Percentiles rank a stretch among this genome's conserved stretches.
Conservation (phyloP, 2,329 filamentous ascomycete species). For the Fusarium sp. region DNA sequence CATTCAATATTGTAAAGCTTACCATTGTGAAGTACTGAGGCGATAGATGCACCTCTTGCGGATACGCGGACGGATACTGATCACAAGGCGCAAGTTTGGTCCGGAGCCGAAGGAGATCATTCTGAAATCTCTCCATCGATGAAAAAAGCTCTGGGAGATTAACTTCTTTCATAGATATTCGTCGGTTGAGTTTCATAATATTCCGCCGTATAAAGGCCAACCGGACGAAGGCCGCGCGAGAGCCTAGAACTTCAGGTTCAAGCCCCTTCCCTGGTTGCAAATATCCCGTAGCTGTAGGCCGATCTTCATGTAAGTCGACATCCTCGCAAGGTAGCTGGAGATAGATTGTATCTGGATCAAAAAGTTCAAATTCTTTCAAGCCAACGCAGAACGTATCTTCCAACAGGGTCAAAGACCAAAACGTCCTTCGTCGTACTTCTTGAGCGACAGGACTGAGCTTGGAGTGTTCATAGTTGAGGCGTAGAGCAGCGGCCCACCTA, state of each 20-base stretch:
- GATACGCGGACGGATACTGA: constrained; percentile 39
- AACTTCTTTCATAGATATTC: constrained; percentile 46
- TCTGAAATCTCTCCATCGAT: constrained; percentile 47
- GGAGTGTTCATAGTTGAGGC: constrained; percentile 48
- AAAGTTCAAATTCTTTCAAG: constrained; percentile 47
- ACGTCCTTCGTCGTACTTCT: constrained; percentile 45
- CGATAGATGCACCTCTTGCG: constrained; percentile 33
- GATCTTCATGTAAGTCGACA: constrained; percentile 41
- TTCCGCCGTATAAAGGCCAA: constrained; percentile 42
- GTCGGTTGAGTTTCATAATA: constrained; percentile 45
- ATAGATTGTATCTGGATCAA: constrained; percentile 45
- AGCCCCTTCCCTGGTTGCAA: constrained; percentile 46
- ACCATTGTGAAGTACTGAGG: constrained; percentile 45
- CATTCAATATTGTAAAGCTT: not conserved
- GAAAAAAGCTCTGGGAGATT: constrained; percentile 43
- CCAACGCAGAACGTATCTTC: constrained; percentile 50
- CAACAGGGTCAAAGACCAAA: constrained; percentile 47
- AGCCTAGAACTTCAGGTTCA: constrained; percentile 43
- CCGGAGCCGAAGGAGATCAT: constrained; percentile 43
- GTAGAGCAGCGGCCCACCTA: constrained; percentile 47
- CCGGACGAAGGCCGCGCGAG: constrained; percentile 44
- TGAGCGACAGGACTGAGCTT: constrained; percentile 42
- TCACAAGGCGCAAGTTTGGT: constrained; percentile 40
- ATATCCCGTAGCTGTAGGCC: constrained; percentile 43
- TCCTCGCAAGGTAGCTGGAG: constrained; percentile 47